Evolutionary conservation across 2,329 filamentous ascomycete species (phyloP), one percentile per base, ranked within the genome.

Genomic region (Cordyceps cicadae): DNA sequence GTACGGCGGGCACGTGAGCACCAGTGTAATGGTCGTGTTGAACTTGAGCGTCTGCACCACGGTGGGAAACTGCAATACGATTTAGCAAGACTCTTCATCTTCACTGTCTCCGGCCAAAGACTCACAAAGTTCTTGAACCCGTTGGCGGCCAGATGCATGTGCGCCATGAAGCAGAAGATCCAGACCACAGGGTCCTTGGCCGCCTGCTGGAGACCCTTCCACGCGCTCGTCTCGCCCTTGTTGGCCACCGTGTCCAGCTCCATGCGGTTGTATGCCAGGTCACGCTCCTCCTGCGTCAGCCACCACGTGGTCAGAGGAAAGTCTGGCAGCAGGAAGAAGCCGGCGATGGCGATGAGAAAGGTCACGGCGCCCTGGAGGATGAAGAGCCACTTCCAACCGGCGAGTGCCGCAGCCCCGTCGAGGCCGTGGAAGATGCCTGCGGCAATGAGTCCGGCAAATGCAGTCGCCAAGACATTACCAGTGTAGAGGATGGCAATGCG

Each of bases 341-440:
- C 64, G 12, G 53, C 19, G 45, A 67, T 32, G 39, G 65, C 67
- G 29, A 68, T 61, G 26, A 65, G 54, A 9, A 66, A 64, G 19
- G 67, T 68, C 21, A 68, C 76, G 6, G 76, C 74, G 14, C 85
- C 85, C 68, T 88, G 84, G 19, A 87, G 81, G 48, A 88, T 86
- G 70, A 88, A 88, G 0, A 88, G 75, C 68, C 84, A 87, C 17
- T 82, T 74, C 85, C 85, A 89, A 3, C 85, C 85, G 3, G 77
- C 72, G 3, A 87, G 71, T 0, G 85, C 86, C 8, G 70, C 72
- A 2, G 74, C 71, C 4, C 79, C 76, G 9, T 68, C 64, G 53
- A 70, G 66, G 2, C 62, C 62, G 58, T 67, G 63, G 1, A 83
- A 83, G 54, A 90, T 87, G 1, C 86, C 83, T 0, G 81, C 81